Conservation (phyloP, 192 early-diverging fungal genomes). For the Umbelopsis vinacea region DNA sequence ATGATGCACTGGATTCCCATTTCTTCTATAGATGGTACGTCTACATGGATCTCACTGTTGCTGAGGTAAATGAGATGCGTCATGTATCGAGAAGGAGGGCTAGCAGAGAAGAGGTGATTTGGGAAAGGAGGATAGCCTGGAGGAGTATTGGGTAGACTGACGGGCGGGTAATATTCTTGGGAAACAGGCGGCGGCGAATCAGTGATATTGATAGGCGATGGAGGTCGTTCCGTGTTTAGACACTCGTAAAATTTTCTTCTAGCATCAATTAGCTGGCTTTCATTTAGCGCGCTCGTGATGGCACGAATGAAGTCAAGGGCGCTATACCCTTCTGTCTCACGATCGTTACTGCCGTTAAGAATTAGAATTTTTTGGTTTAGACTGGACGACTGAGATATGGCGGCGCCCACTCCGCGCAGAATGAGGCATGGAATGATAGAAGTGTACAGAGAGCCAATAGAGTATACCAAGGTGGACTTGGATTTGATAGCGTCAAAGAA, state of each 20-base stretch:
- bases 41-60: slow-evolving; percentile 52
- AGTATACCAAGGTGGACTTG: slow-evolving; percentile 69
- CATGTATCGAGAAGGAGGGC: slow-evolving; percentile 46
- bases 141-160: slow-evolving; percentile 18
- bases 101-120: slow-evolving; percentile 36
- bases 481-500: slow-evolving; percentile 49
- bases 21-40: slow-evolving; percentile 50
- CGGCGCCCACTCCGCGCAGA: slow-evolving; percentile 66
- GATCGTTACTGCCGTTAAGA: slow-evolving; percentile 71
- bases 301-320: slow-evolving; percentile 74
- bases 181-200: not conserved
- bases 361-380: slow-evolving; percentile 68
- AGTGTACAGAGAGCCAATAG: slow-evolving; percentile 77
- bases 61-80: slow-evolving; percentile 59
- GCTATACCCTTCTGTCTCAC: slow-evolving; percentile 70
- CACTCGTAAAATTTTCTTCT: slow-evolving; percentile 36
- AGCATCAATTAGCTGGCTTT: slow-evolving; percentile 40
- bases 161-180: not conserved
- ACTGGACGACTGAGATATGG: slow-evolving; percentile 58
- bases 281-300: slow-evolving; percentile 67
- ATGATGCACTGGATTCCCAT: slow-evolving; percentile 54
- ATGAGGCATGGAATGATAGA: slow-evolving; percentile 74
- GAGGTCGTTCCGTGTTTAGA: slow-evolving; percentile 1
- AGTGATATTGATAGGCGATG: not conserved
- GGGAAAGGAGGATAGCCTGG: slow-evolving; percentile 41